These are phyloP conservation scores for Phymatotrichopsis omnivora DNA, from an alignment of 2,329 filamentous ascomycete species.

Conservation along the genomic window DNA sequence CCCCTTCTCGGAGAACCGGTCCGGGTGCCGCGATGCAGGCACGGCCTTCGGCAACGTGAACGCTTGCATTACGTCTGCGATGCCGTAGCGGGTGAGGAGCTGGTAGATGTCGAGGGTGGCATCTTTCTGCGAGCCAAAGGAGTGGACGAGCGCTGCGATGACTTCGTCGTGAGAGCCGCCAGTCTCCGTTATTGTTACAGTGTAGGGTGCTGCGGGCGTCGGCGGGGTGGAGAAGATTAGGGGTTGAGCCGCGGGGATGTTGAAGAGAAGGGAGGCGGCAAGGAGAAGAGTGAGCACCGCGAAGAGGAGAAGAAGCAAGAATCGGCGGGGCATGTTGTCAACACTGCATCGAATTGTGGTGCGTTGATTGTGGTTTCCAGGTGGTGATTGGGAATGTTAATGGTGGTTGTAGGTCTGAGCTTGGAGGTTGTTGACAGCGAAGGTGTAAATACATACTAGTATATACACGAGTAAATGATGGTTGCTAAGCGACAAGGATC, in stretches of 20 bases:
- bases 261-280: constrained; percentile 24
- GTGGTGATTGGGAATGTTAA: too few relatives aligned
- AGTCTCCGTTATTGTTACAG: constrained; percentile 29
- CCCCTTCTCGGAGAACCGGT: constrained; percentile 12
- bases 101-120: constrained; percentile 30
- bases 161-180: constrained; percentile 33
- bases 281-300: constrained; percentile 25
- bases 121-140: constrained; percentile 29
- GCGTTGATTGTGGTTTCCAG: too few relatives aligned
- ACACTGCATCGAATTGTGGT: too few relatives aligned
- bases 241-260: constrained; percentile 13
- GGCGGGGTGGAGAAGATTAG: constrained; percentile 2
- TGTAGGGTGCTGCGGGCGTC: neutral
- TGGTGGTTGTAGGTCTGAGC: too few relatives aligned
- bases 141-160: constrained; percentile 31
- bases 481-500: too few relatives aligned
- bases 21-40: constrained; percentile 19
- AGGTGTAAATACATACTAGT: too few relatives aligned
- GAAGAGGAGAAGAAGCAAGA: constrained; percentile 24
- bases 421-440: too few relatives aligned
- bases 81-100: constrained; percentile 29
- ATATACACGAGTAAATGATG: too few relatives aligned
- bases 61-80: constrained; percentile 30
- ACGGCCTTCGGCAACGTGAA: constrained; percentile 29
- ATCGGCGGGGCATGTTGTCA: constrained; percentile 26